Evolutionary conservation across 768 basidiomycete species (phyloP), one percentile per base, ranked within the genome.

Genomic region (Lactifluus volemus): DNA sequence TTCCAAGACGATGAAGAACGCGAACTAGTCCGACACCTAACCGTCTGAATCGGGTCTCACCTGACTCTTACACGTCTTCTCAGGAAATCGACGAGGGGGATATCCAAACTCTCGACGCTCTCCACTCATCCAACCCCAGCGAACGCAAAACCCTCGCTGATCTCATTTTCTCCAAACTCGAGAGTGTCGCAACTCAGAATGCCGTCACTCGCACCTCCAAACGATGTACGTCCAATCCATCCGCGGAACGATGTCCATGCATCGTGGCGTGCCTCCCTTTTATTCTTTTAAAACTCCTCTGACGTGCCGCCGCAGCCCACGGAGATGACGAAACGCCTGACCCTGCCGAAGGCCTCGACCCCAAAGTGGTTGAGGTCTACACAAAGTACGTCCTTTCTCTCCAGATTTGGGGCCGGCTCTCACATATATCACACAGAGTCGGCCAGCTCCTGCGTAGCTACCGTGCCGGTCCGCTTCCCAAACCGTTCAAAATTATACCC

Each of bases 401-500:
- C 41, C 21, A 25, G 21, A 47, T 1, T 8, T 2, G n/a, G 38
- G 21, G n/a, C 25, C n/a, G 47, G 49, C 45, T 49, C 30, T 39
- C 12, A 11, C 8, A 21, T 2, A 6, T 5, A 19, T 21, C 25
- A 0, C 25, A 0, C 70, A 98, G 96, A 76, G 81, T 98, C 56
- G 97, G 93, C 17, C 73, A 81, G 61, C 84, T 95, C 63, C 81
- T 99, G 36, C 85, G 81, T 47, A 85, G 86, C 58, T 98, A 99
- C 78, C 92, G 89, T 68, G 94, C 94, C 14, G 95, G 95, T 0
- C 86, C 94, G 1, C 81, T 99, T 1, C 97, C 97, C 34, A 98
- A 98, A 75, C 80, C 94, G 3, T 95, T 99, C 84, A 99, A 99
- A 78, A 89, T 99, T 63, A 89, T 99, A 49, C 97, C 97, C 21